Percentiles rank a stretch among this genome's conserved stretches.
These are phyloP conservation scores for Edaphochlamys debaryana DNA, from an alignment of 139 green algal genomes.

Conservation along the genomic window DNA sequence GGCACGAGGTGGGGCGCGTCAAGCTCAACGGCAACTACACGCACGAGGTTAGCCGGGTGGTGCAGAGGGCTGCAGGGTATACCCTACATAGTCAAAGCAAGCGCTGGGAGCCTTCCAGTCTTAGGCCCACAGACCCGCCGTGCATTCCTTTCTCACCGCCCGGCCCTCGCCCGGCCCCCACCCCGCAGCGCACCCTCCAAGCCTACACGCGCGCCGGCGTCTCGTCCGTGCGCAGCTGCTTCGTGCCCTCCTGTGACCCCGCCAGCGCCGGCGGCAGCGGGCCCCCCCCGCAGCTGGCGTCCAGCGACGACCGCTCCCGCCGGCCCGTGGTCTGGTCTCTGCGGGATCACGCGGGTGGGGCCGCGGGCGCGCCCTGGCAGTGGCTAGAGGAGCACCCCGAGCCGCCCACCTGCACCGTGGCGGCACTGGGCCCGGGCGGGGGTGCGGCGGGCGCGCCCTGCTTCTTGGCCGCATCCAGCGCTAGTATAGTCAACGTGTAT, in stretches of 20 bases:
- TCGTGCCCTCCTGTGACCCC: too few species aligned
- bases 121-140: too few species aligned
- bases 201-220: neutral
- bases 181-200: slow-evolving; percentile 2
- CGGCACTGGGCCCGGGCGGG: neutral
- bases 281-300: slow-evolving; percentile 15
- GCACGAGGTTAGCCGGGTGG: neutral
- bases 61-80: too few species aligned
- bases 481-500: too few species aligned
- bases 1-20: slow-evolving; percentile 7
- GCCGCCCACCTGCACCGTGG: neutral
- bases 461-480: neutral
- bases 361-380: neutral
- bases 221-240: slow-evolving; percentile 7
- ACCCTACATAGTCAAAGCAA: too few species aligned
- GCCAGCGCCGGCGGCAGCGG: too few species aligned
- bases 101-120: too few species aligned
- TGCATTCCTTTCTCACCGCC: too few species aligned
- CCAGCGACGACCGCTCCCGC: neutral
- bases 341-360: neutral
- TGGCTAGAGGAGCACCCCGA: slow-evolving; percentile 1
- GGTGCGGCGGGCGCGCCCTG: neutral
- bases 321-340: slow-evolving; percentile 10
- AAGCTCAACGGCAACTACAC: neutral
- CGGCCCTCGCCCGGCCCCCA: too few species aligned